Evolutionary conservation across 2,329 filamentous ascomycete genomes (phyloP).

Genomic region (Paecilomyces sp.): DNA sequence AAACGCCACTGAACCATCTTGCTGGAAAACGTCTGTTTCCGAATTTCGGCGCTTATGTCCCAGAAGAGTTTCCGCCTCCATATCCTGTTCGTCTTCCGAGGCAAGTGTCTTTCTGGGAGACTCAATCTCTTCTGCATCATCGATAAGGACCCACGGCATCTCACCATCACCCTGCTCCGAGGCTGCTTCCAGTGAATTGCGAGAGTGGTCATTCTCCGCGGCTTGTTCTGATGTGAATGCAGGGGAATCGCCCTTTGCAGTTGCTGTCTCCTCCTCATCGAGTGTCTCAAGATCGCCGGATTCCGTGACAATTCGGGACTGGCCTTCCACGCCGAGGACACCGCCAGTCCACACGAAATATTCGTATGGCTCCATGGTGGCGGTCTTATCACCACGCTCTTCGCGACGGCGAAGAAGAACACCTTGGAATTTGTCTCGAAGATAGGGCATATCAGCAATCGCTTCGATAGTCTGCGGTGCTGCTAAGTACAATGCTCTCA

Average conservation of each 20-base stretch:
- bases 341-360: constrained; percentile 29
- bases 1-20: constrained; percentile 13
- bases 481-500: constrained; percentile 17
- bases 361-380: constrained; percentile 6
- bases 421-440: constrained; percentile 34
- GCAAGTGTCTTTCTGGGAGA: constrained; percentile 9
- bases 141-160: neutral
- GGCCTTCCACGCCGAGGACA: constrained; percentile 21
- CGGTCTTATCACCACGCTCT: constrained; percentile 13
- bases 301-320: constrained; percentile 7
- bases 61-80: constrained; percentile 16
- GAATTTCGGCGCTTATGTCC: constrained; percentile 7
- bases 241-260: neutral
- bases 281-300: constrained; percentile 4
- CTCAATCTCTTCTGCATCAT: neutral
- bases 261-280: neutral
- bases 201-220: neutral
- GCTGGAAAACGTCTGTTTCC: constrained; percentile 6
- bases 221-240: neutral
- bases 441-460: constrained; percentile 30
- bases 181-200: neutral
- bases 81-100: constrained; percentile 18
- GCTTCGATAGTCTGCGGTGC: constrained; percentile 31
- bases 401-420: constrained; percentile 29
- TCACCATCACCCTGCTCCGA: neutral